phyloP scores from a whole-genome alignment of 148 eudicot genomes.

The Heliamphora exappendiculata region DNA sequence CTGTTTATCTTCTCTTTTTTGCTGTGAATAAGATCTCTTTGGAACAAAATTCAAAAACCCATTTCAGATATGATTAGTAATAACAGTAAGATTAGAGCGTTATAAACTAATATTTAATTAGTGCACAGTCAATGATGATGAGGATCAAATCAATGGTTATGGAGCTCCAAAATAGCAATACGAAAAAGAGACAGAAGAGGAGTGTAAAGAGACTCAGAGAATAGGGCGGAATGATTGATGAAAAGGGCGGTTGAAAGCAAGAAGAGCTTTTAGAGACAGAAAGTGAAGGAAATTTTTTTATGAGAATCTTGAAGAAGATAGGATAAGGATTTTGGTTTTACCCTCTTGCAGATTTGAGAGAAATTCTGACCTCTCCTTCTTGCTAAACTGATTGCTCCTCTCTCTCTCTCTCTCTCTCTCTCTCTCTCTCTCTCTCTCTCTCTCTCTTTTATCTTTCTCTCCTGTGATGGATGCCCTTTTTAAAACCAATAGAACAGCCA shows the following conservation, averaged over 20 bases:
- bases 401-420: slow-evolving; percentile 17
- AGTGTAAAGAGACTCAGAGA: background rate
- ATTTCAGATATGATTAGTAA: slow-evolving; percentile 3
- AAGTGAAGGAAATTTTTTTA: slow-evolving; percentile 1
- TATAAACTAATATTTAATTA: no score
- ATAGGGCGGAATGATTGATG: slow-evolving; percentile 1
- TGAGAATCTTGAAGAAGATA: slow-evolving; percentile 22
- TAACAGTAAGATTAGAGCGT: background rate
- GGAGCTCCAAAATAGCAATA: background rate
- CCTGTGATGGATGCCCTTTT: slow-evolving; percentile 24
- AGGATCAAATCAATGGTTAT: background rate
- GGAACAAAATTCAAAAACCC: slow-evolving; percentile 15
- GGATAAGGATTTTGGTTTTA: slow-evolving; percentile 38
- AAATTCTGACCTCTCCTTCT: slow-evolving; percentile 62
- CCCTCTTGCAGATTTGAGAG: slow-evolving; percentile 33
- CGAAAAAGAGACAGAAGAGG: background rate
- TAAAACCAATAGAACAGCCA: slow-evolving; percentile 11
- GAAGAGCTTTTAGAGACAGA: slow-evolving; percentile 11
- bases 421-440: slow-evolving; percentile 16
- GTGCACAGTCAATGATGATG: background rate
- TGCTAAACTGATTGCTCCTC: slow-evolving; percentile 19
- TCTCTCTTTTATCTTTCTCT: slow-evolving; percentile 16
- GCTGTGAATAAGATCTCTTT: background rate
- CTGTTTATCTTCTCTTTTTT: background rate
- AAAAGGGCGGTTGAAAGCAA: slow-evolving; percentile 1